phyloP scores from a whole-genome alignment of 2,329 filamentous ascomycete species.

The Fusarium sarcochroum region DNA sequence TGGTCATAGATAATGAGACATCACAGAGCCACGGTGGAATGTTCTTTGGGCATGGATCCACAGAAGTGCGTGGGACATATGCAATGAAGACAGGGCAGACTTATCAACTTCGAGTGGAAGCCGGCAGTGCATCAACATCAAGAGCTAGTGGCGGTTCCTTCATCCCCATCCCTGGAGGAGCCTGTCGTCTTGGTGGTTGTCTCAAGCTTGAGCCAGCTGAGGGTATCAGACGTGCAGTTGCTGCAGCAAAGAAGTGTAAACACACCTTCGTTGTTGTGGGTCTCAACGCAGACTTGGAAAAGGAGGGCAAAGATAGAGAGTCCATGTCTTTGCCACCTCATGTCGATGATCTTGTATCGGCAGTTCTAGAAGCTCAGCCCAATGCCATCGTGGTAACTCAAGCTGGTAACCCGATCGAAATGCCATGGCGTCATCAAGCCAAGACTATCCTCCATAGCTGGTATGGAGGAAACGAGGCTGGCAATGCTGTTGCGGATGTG shows the following conservation, averaged over 20 bases:
- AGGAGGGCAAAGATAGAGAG: constrained; percentile 31
- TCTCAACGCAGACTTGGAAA: constrained; percentile 31
- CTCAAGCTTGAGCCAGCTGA: constrained; percentile 14
- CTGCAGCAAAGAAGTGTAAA: constrained; percentile 14
- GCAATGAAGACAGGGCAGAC: constrained; percentile 8
- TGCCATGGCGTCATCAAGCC: constrained; percentile 26
- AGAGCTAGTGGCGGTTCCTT: constrained; percentile 18
- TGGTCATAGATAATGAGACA: constrained; percentile 52
- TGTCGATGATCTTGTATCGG: constrained; percentile 25
- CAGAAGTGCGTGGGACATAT: constrained; percentile 46
- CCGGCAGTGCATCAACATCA: constrained; percentile 26
- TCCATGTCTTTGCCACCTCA: constrained; percentile 25
- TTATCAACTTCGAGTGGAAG: constrained; percentile 30
- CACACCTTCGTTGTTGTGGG: constrained; percentile 24
- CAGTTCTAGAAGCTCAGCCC: constrained; percentile 20
- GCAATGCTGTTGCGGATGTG: constrained; percentile 29
- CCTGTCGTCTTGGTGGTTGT: constrained; percentile 35
- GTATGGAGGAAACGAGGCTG: constrained; percentile 33
- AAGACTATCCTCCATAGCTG: constrained; percentile 32
- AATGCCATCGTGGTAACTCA: constrained; percentile 27
- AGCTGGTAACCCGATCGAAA: constrained; percentile 28
- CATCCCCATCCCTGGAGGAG: constrained; percentile 33
- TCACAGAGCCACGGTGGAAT: constrained; percentile 51
- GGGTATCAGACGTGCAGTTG: constrained; percentile 19
- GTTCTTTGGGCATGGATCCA: constrained; percentile 55